Base-by-base conservation (phyloP, 1,284 basidiomycete genomes). In the Melampsora larici-populina region DNA sequence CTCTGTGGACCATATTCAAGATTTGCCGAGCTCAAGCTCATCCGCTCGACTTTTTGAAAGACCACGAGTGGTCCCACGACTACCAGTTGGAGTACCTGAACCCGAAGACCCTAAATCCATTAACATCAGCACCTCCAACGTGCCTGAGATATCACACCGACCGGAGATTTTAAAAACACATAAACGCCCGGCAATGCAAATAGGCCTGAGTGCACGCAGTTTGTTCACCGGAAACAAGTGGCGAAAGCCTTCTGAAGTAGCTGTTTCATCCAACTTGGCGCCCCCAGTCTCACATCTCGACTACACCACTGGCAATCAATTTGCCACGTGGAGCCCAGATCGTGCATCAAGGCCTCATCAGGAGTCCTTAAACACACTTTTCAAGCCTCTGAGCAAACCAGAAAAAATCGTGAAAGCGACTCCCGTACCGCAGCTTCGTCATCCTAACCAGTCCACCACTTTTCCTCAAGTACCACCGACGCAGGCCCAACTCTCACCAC, bases 381-480 rank as follows among this genome's bases (percentile, higher is more conserved):
- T 55, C 51, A 55, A 21, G 51, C 51, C 51, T 21, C 51, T 24
- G 51, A 55, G 36, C 36, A 4, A 24, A 15, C 17, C 51, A 24
- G 24, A 55, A 2, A 55, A 55, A 18, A 49, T 49, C 48, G 5
- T 21, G 17, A 24, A 55, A 55, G 24, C 51, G 64, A 68, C 1
- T 67, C 60, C 31, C 64, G 58, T 36, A 11, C 49, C 7, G 13
- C 65, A 43, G 36, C 29, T 26, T 26, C 71, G 13, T 6, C 55
- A 31, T 31, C 64, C 11, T 31, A 64, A 9, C 46, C 63, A 46
- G 64, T n/a, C 40, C 58, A 36, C 43, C 9, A 36, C 36, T 36
- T 36, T 36, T 65, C 71, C 17, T 67, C 65, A n/a, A 76, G 49
- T 33, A 24, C 51, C 3, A 55, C 66, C 66, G 36, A 36, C 51